phyloP scores from a whole-genome alignment of 2,329 filamentous ascomycete species.

The Arthrobotrys pseudoclavata region DNA sequence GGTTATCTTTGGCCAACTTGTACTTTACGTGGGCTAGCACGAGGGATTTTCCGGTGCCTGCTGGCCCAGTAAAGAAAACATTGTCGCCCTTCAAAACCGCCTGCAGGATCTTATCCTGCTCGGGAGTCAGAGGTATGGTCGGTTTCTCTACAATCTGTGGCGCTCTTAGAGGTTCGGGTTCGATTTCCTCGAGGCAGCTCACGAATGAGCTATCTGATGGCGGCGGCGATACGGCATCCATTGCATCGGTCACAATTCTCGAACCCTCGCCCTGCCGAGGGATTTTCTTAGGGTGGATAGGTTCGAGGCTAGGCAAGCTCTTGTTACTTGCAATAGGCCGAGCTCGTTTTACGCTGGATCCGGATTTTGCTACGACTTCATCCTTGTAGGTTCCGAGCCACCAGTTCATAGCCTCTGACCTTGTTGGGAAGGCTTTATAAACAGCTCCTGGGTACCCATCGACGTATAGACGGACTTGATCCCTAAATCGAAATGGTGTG shows the following conservation, averaged over 20 bases:
- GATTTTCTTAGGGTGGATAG: constrained; percentile 29
- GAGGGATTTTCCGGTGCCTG: constrained; percentile 74
- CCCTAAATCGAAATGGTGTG: constrained; percentile 20
- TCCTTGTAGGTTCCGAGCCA: constrained; percentile 35
- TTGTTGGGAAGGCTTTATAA: constrained; percentile 57
- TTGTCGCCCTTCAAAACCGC: constrained; percentile 71
- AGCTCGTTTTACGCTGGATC: constrained; percentile 24
- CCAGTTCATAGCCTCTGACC: constrained; percentile 58
- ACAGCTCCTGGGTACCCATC: constrained; percentile 59
- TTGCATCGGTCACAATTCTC: too few species aligned
- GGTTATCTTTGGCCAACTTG: constrained; percentile 22
- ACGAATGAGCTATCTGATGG: constrained; percentile 21
- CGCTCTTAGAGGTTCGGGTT: background rate
- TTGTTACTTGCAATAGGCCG: background rate
- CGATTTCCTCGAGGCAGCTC: constrained; percentile 6
- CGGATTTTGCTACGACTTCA: background rate
- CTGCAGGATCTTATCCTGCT: constrained; percentile 70
- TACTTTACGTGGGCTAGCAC: constrained; percentile 51
- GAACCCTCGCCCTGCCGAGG: constrained; percentile 6
- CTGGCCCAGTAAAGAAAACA: constrained; percentile 76
- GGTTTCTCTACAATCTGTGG: constrained; percentile 25
- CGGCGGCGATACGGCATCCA: constrained; percentile 15
- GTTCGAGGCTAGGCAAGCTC: constrained; percentile 3
- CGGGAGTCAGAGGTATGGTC: constrained; percentile 66
- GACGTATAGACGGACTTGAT: constrained; percentile 43